Base-by-base conservation (phyloP, 2,329 filamentous ascomycete species). In the Ophiocordyceps camponoti-floridani region DNA sequence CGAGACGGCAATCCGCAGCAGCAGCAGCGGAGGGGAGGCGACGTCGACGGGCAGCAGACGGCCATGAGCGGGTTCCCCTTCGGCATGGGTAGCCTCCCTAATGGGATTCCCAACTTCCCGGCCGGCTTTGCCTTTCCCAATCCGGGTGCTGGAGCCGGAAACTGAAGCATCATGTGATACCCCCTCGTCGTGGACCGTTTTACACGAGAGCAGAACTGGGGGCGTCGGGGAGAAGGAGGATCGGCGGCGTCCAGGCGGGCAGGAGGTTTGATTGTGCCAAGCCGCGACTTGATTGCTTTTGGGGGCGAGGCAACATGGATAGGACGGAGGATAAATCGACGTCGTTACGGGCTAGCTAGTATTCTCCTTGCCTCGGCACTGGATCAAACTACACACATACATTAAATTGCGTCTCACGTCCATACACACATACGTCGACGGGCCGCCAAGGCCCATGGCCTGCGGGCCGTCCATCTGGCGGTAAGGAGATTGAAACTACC, bases 41-140 rank as follows among this genome's bases (percentile, higher is more conserved):
- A 55, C 38, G 14, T 2, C 14, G 35, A 37, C 14, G 35, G 35
- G 2, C 38, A 40, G 38, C 38, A 40, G 38, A 18, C 14, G 18
- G 4, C 56, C 44, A 48, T 53, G 45, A 42, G 48, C 5, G 50
- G 51, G 4, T 65, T 65, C 42, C 62, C 63, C 3, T 65, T 65
- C 35, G 63, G 62, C 37, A 62, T 65, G 40, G 56, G 59, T 30
- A 63, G 59, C 9, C 44, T 65, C 45, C 60, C 62, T 7, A 66
- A 64, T 28, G 63, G 63, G 43, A 66, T 66, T 61, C 63, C 63
- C 44, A 60, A 57, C 51, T 66, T 66, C 46, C 62, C 63, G 4
- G 49, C 58, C 10, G 62, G 61, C 16, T 66, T 64, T 44, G 49
- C 55, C 16, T 65, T 62, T 45, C 59, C 61, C 12, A 53, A 47